These are phyloP conservation scores for Amylostereum areolatum DNA, from an alignment of 1,284 basidiomycete genomes.

Conservation along the genomic window DNA sequence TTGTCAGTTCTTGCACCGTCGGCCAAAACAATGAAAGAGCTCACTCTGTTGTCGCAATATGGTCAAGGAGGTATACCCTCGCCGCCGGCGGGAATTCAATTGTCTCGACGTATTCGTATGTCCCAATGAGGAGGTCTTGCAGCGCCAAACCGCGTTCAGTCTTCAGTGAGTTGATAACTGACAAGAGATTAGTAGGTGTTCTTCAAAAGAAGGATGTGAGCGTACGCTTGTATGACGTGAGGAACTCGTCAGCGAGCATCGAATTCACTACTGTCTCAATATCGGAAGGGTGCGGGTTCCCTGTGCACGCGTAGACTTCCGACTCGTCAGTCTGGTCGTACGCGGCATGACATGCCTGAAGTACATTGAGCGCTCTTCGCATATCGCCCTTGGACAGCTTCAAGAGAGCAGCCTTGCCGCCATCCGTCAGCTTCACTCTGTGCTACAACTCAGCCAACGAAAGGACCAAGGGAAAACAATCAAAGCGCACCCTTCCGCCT, in stretches of 20 bases:
- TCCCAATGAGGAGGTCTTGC: slow-evolving; percentile 91
- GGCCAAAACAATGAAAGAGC: slow-evolving; percentile 16
- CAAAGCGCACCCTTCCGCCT: slow-evolving; percentile 71
- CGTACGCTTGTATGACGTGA: slow-evolving; percentile 84
- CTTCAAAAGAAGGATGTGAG: slow-evolving; percentile 6
- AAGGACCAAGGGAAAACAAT: not conserved
- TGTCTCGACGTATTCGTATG: slow-evolving; percentile 86
- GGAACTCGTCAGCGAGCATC: slow-evolving; percentile 97
- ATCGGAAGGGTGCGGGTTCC: slow-evolving; percentile 91
- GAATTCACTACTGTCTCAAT: slow-evolving; percentile 91
- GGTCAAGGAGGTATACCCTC: slow-evolving; percentile 89
- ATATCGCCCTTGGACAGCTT: slow-evolving; percentile 96
- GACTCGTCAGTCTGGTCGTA: slow-evolving; percentile 86
- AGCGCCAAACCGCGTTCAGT: slow-evolving; percentile 90
- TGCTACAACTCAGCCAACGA: not conserved
- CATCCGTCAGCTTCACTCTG: slow-evolving; percentile 72
- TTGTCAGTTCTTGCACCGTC: not conserved
- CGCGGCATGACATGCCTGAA: slow-evolving; percentile 97
- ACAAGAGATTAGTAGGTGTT: not conserved
- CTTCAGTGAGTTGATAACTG: slow-evolving; percentile 87
- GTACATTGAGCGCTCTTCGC: slow-evolving; percentile 92
- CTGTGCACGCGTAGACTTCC: slow-evolving; percentile 96
- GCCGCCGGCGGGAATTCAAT: slow-evolving; percentile 83
- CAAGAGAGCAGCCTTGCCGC: slow-evolving; percentile 85
- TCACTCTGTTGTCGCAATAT: slow-evolving; percentile 86